These are phyloP conservation scores for Trichoderma hamatum DNA, from an alignment of 2,329 filamentous ascomycete genomes.

Conservation along the genomic window DNA sequence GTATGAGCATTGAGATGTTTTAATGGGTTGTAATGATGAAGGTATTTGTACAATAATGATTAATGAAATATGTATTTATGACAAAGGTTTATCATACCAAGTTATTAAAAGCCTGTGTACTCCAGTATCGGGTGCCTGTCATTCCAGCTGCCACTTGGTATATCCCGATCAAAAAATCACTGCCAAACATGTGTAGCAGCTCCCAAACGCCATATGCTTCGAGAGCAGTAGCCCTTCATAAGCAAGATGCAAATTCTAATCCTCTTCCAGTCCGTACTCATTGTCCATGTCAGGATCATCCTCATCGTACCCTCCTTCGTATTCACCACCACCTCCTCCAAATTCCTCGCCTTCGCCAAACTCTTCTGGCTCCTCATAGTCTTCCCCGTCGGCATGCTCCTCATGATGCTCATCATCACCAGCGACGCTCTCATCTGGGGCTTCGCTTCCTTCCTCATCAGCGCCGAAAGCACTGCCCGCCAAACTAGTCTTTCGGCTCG, in stretches of 20 bases:
- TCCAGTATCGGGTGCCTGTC: not conserved
- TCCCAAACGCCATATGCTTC: slow-evolving; percentile 5
- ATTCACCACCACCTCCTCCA: slow-evolving; percentile 32
- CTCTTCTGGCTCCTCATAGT: slow-evolving; percentile 38
- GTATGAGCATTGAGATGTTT: not conserved
- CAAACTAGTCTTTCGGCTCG: slow-evolving; percentile 49
- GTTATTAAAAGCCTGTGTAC: not conserved
- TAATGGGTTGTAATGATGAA: not conserved
- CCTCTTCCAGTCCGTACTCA: slow-evolving; percentile 40
- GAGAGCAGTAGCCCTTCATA: not conserved
- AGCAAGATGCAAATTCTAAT: slow-evolving; percentile 23
- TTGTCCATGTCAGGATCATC: slow-evolving; percentile 45
- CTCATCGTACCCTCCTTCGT: slow-evolving; percentile 38
- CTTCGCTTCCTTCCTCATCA: slow-evolving; percentile 42
- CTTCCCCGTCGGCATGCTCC: slow-evolving; percentile 33
- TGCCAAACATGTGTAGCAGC: not conserved
- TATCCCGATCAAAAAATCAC: not conserved
- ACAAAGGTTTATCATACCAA: not conserved
- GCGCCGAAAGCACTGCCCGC: slow-evolving; percentile 43
- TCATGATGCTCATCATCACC: slow-evolving; percentile 41
- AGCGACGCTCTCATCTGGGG: slow-evolving; percentile 42
- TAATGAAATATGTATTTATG: not conserved
- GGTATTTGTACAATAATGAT: not conserved
- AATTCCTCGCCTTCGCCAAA: slow-evolving; percentile 42
- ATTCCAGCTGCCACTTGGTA: not conserved